Conservation (phyloP, 805 yeast genomes). For the Pichia californica region DNA sequence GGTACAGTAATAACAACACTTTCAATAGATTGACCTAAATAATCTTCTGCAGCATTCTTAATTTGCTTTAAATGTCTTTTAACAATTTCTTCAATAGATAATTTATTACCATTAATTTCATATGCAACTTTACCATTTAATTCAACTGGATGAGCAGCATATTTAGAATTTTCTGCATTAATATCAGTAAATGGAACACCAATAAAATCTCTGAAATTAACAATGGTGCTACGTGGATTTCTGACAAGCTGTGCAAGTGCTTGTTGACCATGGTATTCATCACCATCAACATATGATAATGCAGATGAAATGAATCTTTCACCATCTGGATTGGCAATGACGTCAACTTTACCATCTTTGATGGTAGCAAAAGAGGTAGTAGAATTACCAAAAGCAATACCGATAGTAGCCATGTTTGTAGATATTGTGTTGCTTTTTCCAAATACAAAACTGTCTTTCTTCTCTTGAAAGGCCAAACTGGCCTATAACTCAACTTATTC, state of each 20-base stretch:
- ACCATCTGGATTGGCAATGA: constrained; percentile 98
- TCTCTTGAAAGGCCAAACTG: too few relatives aligned
- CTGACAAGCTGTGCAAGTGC: constrained; percentile 89
- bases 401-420: constrained; percentile 71
- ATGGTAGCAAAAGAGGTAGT: constrained; percentile 91
- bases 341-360: constrained; percentile 88
- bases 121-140: constrained; percentile 64
- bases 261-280: constrained; percentile 96
- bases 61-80: constrained; percentile 79
- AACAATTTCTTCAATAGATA: constrained; percentile 72
- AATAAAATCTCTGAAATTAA: constrained; percentile 88
- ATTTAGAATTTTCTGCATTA: constrained; percentile 56
- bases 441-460: not conserved
- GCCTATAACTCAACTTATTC: not conserved
- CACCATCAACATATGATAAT: constrained; percentile 84
- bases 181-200: constrained; percentile 69
- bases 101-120: constrained; percentile 48
- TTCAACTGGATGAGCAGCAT: constrained; percentile 62
- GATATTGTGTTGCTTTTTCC: constrained; percentile 8
- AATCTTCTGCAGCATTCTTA: constrained; percentile 87
- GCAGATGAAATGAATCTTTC: constrained; percentile 95
- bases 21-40: constrained; percentile 71
- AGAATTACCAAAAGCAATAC: constrained; percentile 94
- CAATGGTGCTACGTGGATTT: constrained; percentile 79
- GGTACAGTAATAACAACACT: constrained; percentile 89